phyloP scores from a whole-genome alignment of 1,284 basidiomycete genomes.

The Ceratobasidium sp. region DNA sequence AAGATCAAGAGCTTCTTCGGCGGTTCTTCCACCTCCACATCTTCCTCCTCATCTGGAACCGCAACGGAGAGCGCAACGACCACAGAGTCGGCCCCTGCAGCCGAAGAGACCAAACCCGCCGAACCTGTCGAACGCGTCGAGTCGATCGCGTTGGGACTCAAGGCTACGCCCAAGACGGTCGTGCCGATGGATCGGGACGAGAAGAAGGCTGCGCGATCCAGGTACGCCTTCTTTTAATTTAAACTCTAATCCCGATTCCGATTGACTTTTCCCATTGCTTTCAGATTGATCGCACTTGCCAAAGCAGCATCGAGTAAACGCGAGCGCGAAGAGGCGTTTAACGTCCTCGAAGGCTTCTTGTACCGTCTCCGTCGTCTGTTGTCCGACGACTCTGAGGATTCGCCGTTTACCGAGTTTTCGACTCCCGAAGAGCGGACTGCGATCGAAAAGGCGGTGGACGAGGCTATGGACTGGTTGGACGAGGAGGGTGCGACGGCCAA shows the following conservation, averaged over 20 bases:
- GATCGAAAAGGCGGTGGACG: constrained; percentile 75
- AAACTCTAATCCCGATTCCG: background rate
- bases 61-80: constrained; percentile 55
- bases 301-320: constrained; percentile 81
- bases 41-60: constrained; percentile 34
- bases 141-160: constrained; percentile 72
- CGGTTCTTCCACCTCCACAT: constrained; percentile 55
- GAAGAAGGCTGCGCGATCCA: constrained; percentile 76
- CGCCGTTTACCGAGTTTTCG: constrained; percentile 85
- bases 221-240: constrained; percentile 61
- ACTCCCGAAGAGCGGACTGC: constrained; percentile 76
- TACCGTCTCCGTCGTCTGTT: constrained; percentile 91
- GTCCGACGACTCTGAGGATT: constrained; percentile 71
- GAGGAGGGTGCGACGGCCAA: constrained; percentile 89
- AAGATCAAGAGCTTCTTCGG: constrained; percentile 90
- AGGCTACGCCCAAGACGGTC: constrained; percentile 71
- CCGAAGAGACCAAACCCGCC: constrained; percentile 55
- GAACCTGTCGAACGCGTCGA: constrained; percentile 35
- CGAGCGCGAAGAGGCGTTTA: constrained; percentile 89
- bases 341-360: constrained; percentile 91
- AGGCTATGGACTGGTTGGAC: constrained; percentile 85
- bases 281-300: constrained; percentile 83
- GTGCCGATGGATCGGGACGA: constrained; percentile 79
- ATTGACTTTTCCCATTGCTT: background rate
- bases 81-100: constrained; percentile 48